Base-by-base conservation (phyloP, 768 basidiomycete genomes). In the Lactarius pseudohatsudake region DNA sequence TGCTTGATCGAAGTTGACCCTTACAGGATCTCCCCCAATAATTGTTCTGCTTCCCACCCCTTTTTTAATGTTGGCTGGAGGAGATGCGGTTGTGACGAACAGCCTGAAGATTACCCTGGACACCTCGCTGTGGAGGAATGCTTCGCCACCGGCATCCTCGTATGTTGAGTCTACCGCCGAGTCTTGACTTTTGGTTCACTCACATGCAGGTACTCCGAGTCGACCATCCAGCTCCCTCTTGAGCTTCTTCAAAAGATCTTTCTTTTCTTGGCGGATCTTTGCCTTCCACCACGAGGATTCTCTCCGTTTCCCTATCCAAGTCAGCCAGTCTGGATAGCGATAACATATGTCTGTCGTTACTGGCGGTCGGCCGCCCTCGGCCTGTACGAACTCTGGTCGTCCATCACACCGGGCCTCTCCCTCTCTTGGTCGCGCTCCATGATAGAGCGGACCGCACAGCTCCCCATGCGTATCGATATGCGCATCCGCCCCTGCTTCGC, bases 391-490 rank as follows among this genome's bases (percentile, higher is more conserved):
- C 62, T 67, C 41, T 67, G 66, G 66, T 38, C 66, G 34, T 41
- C 16, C 16, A 60, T 67, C 62, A 67, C 54, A 18, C 62, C 66
- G 0, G 41, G 58, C 1, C 58, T 64, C 36, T 59, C 66, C 9
- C 30, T 59, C 28, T 56, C 47, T 2, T 67, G 66, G 66, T 41
- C 66, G 15, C 62, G 45, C 1, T 58, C 62, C 10, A 67, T 67
- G 66, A 55, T 67, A 26, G 58, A 67, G 28, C 66, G 66, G 26
- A 64, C 66, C 4, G 15, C 66, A 13, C 66, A 62, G 16, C 66
- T 64, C 11, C 53, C 58, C 20, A 40, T 67, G 1, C 53, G 20
- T n/a, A 28, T 67, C 43, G 28, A 56, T 53, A 55, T 59, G 18
- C 62, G 50, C 50, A 43, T 64, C 53, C 40, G 53, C 28, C 30